Conservation (phyloP, 768 basidiomycete genomes). For the Naematelia encephala region DNA sequence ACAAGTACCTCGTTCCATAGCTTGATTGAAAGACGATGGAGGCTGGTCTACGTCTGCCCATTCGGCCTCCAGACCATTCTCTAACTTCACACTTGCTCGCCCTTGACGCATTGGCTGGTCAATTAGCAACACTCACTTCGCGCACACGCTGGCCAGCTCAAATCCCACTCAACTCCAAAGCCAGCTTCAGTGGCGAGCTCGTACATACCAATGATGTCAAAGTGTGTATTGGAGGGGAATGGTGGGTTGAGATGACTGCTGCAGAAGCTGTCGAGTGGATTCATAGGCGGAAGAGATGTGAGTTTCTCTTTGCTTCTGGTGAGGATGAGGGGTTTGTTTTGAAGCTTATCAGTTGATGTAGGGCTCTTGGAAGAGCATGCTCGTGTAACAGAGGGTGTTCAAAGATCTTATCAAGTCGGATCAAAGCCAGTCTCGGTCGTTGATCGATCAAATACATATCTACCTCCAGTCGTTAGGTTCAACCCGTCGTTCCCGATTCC, state of each 20-base stretch:
- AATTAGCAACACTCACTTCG: slow-evolving; percentile 7
- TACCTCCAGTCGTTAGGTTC: slow-evolving; percentile 4
- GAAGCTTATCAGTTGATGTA: not conserved
- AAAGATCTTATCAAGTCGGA: not conserved
- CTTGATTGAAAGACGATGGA: slow-evolving; percentile 3
- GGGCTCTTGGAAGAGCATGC: slow-evolving; percentile 15
- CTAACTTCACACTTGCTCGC: slow-evolving; percentile 21
- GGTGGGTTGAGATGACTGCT: slow-evolving; percentile 40
- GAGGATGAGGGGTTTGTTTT: too few relatives aligned
- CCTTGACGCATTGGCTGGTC: slow-evolving; percentile 20
- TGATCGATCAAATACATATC: not conserved
- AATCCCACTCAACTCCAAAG: slow-evolving; percentile 32
- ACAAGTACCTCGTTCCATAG: not conserved
- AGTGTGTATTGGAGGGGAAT: slow-evolving; percentile 31
- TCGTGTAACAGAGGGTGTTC: slow-evolving; percentile 6
- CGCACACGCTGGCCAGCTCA: slow-evolving; percentile 18
- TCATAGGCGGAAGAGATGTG: slow-evolving; percentile 23
- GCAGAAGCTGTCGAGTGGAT: slow-evolving; percentile 30
- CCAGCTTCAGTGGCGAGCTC: slow-evolving; percentile 17
- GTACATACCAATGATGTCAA: slow-evolving; percentile 27
- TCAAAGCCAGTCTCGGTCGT: too few relatives aligned
- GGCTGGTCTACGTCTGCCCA: slow-evolving; percentile 12
- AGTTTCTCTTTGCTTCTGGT: too few relatives aligned
- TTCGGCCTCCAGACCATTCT: slow-evolving; percentile 17
- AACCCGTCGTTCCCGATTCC: slow-evolving; percentile 6